Conservation (phyloP, 1,284 basidiomycete species). For the Melampsora larici-populina region DNA sequence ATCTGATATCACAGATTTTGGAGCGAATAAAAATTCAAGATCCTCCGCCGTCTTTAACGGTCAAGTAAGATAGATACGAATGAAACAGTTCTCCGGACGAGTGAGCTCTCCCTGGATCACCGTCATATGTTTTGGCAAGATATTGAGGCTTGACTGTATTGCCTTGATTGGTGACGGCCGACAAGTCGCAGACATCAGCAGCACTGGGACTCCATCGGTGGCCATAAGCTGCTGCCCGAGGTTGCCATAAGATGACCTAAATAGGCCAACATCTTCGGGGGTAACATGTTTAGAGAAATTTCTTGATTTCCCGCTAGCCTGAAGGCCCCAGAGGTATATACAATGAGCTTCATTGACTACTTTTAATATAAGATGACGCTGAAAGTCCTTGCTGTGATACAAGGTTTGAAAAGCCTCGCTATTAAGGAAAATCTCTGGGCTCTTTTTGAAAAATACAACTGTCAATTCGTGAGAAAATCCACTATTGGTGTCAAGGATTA, state of each 20-base stretch:
- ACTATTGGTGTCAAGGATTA: background rate
- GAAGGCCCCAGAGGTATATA: conserved; percentile 17
- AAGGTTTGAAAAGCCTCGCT: no score
- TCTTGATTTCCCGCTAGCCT: no score
- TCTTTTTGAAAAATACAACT: background rate
- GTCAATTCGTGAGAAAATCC: no score
- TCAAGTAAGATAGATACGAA: background rate
- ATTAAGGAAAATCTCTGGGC: no score
- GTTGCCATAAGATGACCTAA: background rate
- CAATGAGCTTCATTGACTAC: conserved; percentile 7
- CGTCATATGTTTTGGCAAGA: background rate
- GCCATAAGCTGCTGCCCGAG: background rate
- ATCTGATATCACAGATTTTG: background rate
- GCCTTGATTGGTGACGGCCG: background rate
- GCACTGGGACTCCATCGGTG: background rate
- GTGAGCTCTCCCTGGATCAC: conserved; percentile 1
- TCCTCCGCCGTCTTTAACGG: background rate
- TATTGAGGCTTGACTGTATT: background rate
- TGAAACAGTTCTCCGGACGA: background rate
- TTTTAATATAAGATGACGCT: background rate
- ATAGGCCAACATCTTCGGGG: background rate
- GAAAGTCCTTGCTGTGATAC: no score
- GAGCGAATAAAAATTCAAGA: background rate
- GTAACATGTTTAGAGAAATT: background rate
- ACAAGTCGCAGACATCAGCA: conserved; percentile 16